These are phyloP conservation scores for Dactylellina parvicollis DNA, from an alignment of 2,329 filamentous ascomycete species.

Conservation along the genomic window DNA sequence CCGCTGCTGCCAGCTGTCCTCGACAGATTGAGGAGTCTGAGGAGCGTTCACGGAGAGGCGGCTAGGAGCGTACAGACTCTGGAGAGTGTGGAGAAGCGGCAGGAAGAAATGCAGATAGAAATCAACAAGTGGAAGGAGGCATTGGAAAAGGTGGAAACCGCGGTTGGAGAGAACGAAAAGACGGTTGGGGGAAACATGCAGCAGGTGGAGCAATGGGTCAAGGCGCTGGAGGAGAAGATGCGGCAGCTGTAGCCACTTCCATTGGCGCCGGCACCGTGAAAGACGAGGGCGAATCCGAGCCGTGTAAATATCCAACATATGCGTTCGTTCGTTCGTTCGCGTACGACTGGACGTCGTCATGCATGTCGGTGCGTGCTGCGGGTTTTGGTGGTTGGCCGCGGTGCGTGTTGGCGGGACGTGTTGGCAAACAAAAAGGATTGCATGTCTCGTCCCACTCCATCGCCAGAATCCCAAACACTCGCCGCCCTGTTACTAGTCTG, in stretches of 20 bases:
- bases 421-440: background rate
- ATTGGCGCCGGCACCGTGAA: no score
- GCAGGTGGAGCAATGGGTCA: conserved; percentile 88
- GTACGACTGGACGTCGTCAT: background rate
- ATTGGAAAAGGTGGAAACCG: conserved; percentile 78
- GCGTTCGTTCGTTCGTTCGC: background rate
- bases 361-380: background rate
- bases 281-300: no score
- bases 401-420: background rate
- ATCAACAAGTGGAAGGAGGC: conserved; percentile 87
- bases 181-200: conserved; percentile 82
- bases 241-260: conserved; percentile 67
- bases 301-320: no score
- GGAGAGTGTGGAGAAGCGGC: conserved; percentile 78
- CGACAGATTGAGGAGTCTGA: conserved; percentile 83
- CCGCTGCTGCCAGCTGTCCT: conserved; percentile 86
- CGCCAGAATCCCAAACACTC: background rate
- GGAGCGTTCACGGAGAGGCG: conserved; percentile 85
- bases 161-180: conserved; percentile 75
- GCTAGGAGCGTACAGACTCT: conserved; percentile 81
- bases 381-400: background rate
- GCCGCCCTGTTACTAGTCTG: no score
- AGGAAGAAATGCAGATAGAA: conserved; percentile 83
- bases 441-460: background rate
- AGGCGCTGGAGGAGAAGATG: conserved; percentile 82